Percentiles rank a stretch among this genome's conserved stretches.
Evolutionary conservation across 441 rosid species (phyloP).

Genomic region (Metrosideros polymorpha): DNA sequence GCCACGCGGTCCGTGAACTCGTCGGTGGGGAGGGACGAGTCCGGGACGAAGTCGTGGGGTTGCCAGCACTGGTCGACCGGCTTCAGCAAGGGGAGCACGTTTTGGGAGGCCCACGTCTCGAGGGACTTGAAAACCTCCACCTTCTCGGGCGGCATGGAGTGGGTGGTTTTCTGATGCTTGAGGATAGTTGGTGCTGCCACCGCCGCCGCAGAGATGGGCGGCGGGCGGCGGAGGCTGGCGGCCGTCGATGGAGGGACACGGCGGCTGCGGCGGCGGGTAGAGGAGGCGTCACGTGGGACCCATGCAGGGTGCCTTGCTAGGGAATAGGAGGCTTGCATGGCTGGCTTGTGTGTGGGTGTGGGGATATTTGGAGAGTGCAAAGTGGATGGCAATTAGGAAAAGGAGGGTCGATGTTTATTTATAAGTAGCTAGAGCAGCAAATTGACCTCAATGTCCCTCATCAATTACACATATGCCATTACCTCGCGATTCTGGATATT

Average conservation of each 20-base stretch:
- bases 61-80: conserved; percentile 67
- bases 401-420: background rate
- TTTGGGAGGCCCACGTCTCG: conserved; percentile 36
- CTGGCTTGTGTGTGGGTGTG: background rate
- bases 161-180: conserved; percentile 21
- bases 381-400: background rate
- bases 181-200: background rate
- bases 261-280: background rate
- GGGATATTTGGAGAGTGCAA: background rate
- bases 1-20: conserved; percentile 41
- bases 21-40: conserved; percentile 20
- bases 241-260: background rate
- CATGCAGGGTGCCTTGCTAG: conserved; percentile 1
- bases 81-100: conserved; percentile 39
- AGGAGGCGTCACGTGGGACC: background rate
- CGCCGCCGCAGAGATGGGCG: conserved; percentile 20
- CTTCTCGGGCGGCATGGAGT: conserved; percentile 47
- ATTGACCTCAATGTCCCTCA: background rate
- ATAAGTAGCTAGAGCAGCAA: background rate
- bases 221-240: background rate
- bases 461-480: background rate
- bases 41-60: conserved; percentile 47
- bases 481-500: background rate
- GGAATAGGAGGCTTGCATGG: conserved; percentile 18
- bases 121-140: conserved; percentile 39